Base-by-base conservation (phyloP, 495 filamentous ascomycete genomes). In the Endocarpon pusillum region DNA sequence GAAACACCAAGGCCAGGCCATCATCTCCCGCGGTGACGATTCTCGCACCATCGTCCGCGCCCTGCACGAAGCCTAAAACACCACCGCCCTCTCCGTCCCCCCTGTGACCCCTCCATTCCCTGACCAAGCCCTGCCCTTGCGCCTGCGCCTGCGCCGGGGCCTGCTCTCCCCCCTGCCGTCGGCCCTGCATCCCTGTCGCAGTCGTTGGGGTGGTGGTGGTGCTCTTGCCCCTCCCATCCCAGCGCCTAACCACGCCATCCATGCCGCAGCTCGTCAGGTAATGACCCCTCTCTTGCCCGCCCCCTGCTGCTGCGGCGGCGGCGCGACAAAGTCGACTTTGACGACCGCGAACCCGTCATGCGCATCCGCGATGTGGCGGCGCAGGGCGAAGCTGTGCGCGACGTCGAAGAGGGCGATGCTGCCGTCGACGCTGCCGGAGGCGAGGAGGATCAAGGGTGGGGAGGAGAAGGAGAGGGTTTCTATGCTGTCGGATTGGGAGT, bases 21-120 rank as follows among this genome's bases (percentile, higher is more conserved):
- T 94, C 86, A 61, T 94, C 86, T 18, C 86, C 86, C 3, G 82
- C 86, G 12, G 86, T 94, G 9, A 87, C 71, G 18, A 94, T 62
- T 40, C 72, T 64, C 46, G 60, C 58, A 21, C 70, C 73, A 22
- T 59, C 60, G 12, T 15, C 28, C 14, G 14, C 28, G 4, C 12
- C 14, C 56, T 92, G 79, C 32, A 89, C 81, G 51, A 94, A 94
- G 0, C 76, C 86, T 52, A 94, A 58, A 21, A 94, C 79, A 34
- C 86, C 86, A 21, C 83, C 83, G 3, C 80, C 82, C 43, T 92
- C 83, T 0, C 78, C 74, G 19, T 76, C 75, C 15, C 75, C 76
- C 34, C 79, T 56, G 45, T 92, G 83, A 2, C 82, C 85, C 45
- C 64, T 77, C 78, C 82, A 87, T 52, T 93, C 84, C 30, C 68